These are phyloP conservation scores for Hirsutella thompsonii DNA, from an alignment of 2,329 filamentous ascomycete species.

Conservation along the genomic window DNA sequence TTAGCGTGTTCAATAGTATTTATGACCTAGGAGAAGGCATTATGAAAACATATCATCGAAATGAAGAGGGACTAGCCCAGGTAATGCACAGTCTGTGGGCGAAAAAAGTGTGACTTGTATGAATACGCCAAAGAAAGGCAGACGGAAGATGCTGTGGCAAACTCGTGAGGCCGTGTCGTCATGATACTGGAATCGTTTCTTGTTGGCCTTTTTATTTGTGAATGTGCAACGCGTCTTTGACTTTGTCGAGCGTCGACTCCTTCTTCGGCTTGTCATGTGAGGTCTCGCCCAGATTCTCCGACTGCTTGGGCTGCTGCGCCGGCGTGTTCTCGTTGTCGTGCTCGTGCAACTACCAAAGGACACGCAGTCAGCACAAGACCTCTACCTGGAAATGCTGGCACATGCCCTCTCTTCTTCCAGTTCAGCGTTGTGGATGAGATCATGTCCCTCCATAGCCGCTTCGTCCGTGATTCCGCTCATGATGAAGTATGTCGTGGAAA, in stretches of 20 bases:
- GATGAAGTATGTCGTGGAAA: not conserved
- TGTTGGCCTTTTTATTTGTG: conserved; percentile 10
- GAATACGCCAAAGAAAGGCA: no score
- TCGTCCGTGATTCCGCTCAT: conserved; percentile 15
- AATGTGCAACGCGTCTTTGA: conserved; percentile 14
- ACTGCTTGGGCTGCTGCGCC: not conserved
- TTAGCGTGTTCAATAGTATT: no score
- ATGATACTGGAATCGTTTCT: no score
- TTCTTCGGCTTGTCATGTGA: not conserved
- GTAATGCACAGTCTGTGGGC: no score
- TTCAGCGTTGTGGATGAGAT: conserved; percentile 21
- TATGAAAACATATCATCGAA: no score
- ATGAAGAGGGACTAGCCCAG: no score
- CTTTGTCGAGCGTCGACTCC: conserved; percentile 12
- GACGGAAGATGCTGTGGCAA: no score
- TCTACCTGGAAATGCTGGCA: not conserved
- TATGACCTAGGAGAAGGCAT: no score
- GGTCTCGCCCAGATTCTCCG: not conserved
- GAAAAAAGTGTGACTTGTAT: no score
- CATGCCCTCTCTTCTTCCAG: conserved; percentile 4
- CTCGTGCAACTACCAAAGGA: not conserved
- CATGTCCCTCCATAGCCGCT: conserved; percentile 17
- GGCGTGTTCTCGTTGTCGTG: not conserved
- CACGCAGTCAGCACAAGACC: not conserved
- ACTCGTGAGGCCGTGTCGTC: no score